Evolutionary conservation across 2,329 filamentous ascomycete species (phyloP).

Genomic region (Parafenestella ontariensis): DNA sequence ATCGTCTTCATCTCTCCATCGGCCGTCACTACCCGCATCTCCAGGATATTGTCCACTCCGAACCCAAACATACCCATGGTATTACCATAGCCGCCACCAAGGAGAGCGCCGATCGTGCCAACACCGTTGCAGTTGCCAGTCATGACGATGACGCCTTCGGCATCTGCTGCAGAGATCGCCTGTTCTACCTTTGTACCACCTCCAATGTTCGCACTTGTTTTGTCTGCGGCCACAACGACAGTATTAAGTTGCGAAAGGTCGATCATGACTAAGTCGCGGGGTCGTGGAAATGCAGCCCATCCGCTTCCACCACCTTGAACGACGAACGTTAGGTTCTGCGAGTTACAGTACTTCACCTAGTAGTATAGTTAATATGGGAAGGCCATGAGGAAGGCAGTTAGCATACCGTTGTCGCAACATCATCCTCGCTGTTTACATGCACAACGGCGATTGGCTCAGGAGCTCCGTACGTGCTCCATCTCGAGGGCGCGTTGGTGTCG

Average conservation of each 20-base stretch:
- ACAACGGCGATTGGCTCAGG: not conserved
- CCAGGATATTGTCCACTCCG: constrained; percentile 55
- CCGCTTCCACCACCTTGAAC: constrained; percentile 29
- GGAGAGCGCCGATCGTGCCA: constrained; percentile 24
- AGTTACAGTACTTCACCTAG: constrained; percentile 17
- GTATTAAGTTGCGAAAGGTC: constrained; percentile 25
- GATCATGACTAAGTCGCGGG: constrained; percentile 23
- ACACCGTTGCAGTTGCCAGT: constrained; percentile 37
- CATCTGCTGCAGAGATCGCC: constrained; percentile 45
- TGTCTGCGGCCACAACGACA: constrained; percentile 21
- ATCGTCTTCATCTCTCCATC: constrained; percentile 36
- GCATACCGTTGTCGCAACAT: not conserved
- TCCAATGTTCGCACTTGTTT: constrained; percentile 19
- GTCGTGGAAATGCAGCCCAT: constrained; percentile 19
- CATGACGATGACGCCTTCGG: constrained; percentile 26
- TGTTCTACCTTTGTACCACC: constrained; percentile 42
- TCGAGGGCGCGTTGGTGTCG: not conserved
- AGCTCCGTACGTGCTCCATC: not conserved
- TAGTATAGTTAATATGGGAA: too few species aligned
- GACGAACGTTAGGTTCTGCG: constrained; percentile 15
- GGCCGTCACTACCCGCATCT: constrained; percentile 24
- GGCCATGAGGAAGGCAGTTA: not conserved
- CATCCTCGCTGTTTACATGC: not conserved
- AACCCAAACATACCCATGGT: constrained; percentile 61
- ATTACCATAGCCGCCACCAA: constrained; percentile 63